Evolutionary conservation across 2,329 filamentous ascomycete genomes (phyloP), one percentile per base, ranked within the genome.

Genomic region (Fusarium longipes): DNA sequence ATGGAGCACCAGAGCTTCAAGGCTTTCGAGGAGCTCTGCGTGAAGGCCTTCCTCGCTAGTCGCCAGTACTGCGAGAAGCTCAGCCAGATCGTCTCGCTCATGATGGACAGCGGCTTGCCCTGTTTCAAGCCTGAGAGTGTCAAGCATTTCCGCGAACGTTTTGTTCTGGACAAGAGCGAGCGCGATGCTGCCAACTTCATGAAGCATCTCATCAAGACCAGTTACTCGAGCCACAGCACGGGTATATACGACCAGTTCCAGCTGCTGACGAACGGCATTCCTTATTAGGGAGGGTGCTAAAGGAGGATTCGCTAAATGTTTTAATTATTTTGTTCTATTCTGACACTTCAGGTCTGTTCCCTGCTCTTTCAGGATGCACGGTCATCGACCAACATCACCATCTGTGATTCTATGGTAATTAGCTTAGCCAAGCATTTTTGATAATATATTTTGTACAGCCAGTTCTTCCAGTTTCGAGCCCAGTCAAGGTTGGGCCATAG

Each of bases 171-270:
- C 58, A 94, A 91, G 83, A 93, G 83, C 56, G 96, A 99, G 79
- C 86, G 93, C 45, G 96, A 99, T 79, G 96, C 96, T 0, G 96
- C 95, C 1, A 93, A 97, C 63, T 97, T 96, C 73, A 97, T 99
- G 89, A 88, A 90, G 70, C 92, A 92, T 54, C 82, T 98, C 73
- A 91, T 97, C 75, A 91, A 90, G 82, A 96, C 91, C 85, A 97
- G 94, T 77, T 92, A 96, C 75, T 87, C 90, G 59, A 97, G 92
- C 81, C 92, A 96, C 77, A 94, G 91, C 57, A 99, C 96, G 2
- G 93, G 93, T 69, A 91, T 95, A 45, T 99, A 99, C 78, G 96
- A 99, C 81, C 93, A 97, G 78, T 99, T 97, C 84, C 96, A 99
- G 83, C 82, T 97, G 74, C 82, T 97, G 80, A 98, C 96, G 30